Evolutionary conservation across 345 rosid genomes (phyloP).

Genomic region (Eucalyptus sideroxylon): DNA sequence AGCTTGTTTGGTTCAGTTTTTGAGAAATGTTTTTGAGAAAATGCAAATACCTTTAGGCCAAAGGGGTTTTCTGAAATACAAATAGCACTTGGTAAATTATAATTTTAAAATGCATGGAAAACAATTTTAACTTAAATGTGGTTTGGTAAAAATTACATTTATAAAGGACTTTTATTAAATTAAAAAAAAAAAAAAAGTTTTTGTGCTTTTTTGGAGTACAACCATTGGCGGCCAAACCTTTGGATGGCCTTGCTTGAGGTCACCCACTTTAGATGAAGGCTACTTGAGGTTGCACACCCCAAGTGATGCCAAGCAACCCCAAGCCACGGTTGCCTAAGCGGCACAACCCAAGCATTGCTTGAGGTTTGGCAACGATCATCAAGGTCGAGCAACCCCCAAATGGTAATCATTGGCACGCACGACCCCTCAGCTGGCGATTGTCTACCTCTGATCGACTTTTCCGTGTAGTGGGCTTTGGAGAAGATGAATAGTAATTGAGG

Average conservation of each 20-base stretch:
- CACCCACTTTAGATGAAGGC: accelerated
- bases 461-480: accelerated
- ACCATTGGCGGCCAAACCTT: accelerated
- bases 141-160: too few species aligned
- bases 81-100: accelerated
- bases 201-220: too few species aligned
- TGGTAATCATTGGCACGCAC: accelerated
- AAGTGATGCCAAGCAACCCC: accelerated
- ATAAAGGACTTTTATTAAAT: accelerated
- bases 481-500: too few species aligned
- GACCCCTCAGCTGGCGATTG: accelerated
- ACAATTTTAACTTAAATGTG: accelerated
- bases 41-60: accelerated
- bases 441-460: accelerated
- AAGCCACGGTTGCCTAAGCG: accelerated
- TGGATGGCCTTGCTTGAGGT: accelerated
- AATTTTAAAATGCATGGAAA: too few species aligned
- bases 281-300: too few species aligned
- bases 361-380: accelerated
- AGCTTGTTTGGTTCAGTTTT: accelerated
- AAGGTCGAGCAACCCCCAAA: accelerated
- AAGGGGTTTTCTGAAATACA: accelerated
- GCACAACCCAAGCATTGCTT: accelerated
- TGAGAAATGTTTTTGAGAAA: too few species aligned
- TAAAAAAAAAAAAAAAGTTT: accelerated